phyloP scores from a whole-genome alignment of 176 grass and related monocot species.

The Poa annua region DNA sequence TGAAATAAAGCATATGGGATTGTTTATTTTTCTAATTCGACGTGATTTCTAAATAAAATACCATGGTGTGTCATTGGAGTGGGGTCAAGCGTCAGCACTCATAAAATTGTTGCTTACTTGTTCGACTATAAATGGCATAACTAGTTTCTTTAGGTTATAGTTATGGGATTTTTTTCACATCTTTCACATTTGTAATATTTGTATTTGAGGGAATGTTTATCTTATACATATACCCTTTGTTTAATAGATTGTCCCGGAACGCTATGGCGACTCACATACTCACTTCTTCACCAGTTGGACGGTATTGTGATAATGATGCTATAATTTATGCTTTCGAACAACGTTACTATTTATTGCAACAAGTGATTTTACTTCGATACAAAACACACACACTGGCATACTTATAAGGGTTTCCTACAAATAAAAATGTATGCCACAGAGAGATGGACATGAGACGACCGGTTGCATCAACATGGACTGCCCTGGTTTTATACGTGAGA shows the following conservation, averaged over 20 bases:
- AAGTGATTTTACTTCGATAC: neutral
- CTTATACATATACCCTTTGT: neutral
- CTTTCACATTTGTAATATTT: neutral
- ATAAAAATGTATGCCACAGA: neutral
- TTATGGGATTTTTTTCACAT: neutral
- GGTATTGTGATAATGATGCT: neutral
- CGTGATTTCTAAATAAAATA: neutral
- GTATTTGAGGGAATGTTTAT: neutral
- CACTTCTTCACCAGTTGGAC: neutral
- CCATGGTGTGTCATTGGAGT: neutral
- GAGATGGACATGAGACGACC: neutral
- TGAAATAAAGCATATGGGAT: neutral
- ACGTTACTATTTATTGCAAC: neutral
- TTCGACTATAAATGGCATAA: neutral
- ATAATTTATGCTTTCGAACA: neutral
- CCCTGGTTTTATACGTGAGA: neutral
- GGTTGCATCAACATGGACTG: conserved; percentile 23
- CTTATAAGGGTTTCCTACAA: neutral
- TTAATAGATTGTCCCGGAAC: neutral
- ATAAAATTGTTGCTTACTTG: neutral
- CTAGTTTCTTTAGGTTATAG: neutral
- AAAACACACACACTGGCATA: no score
- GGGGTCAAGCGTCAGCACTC: neutral
- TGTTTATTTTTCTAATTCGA: neutral
- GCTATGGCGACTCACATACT: neutral